These are phyloP conservation scores for Pythium grandisporangium DNA, from an alignment of 352 stramenopile species.

Conservation along the genomic window DNA sequence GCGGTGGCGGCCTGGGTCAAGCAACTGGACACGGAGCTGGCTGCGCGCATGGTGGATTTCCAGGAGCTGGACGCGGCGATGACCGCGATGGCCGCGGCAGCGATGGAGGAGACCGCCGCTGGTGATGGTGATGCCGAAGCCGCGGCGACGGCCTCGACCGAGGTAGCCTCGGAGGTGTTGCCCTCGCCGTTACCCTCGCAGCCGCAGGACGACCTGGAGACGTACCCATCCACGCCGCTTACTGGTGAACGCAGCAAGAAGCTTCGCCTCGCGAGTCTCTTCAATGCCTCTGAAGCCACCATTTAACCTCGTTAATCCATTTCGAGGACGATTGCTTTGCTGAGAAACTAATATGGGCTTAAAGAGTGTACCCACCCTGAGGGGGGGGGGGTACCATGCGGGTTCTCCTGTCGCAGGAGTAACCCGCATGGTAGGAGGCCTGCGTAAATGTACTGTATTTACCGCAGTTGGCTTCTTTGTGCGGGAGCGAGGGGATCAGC, in stretches of 20 bases:
- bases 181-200: constrained; percentile 6
- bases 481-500: too few species aligned
- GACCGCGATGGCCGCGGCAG: constrained; percentile 2
- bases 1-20: constrained; percentile 26
- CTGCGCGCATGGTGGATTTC: constrained; percentile 27
- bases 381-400: too few species aligned
- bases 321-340: too few species aligned
- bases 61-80: constrained; percentile 18
- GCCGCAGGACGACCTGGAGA: constrained; percentile 5
- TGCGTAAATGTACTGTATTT: too few species aligned
- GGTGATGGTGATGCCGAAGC: background rate
- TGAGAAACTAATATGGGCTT: too few species aligned
- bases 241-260: constrained; percentile 5
- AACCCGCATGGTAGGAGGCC: too few species aligned
- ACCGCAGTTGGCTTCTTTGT: too few species aligned
- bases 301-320: too few species aligned
- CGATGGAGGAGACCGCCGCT: background rate
- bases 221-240: constrained; percentile 4
- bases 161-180: background rate
- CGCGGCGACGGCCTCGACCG: background rate
- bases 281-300: constrained; percentile 7
- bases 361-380: too few species aligned
- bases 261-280: constrained; percentile 11
- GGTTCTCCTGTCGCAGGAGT: too few species aligned
- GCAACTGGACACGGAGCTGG: constrained; percentile 12